These are phyloP conservation scores for Mycena metata DNA, from an alignment of 768 basidiomycete species.

Conservation along the genomic window DNA sequence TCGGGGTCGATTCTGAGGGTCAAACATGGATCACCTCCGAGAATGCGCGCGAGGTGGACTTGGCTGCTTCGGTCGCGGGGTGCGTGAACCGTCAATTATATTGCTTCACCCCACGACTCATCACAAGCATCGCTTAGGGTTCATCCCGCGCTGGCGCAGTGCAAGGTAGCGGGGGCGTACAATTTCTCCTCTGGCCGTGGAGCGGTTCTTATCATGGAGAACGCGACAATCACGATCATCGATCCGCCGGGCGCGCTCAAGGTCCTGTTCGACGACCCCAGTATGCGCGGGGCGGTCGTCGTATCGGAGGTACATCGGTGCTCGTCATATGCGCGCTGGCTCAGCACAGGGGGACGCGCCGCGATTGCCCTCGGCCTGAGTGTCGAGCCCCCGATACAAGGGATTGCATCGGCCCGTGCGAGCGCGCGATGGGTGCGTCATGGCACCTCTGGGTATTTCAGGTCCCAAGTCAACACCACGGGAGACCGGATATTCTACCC, in stretches of 20 bases:
- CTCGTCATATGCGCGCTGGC: slow-evolving; percentile 49
- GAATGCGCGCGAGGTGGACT: slow-evolving; percentile 43
- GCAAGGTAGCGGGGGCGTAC: slow-evolving; percentile 45
- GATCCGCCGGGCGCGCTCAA: slow-evolving; percentile 50
- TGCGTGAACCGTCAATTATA: neutral
- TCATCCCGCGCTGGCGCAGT: slow-evolving; percentile 40
- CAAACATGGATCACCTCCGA: slow-evolving; percentile 47
- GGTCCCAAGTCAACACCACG: slow-evolving; percentile 39
- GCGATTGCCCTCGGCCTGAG: slow-evolving; percentile 45
- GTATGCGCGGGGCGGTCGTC: slow-evolving; percentile 43
- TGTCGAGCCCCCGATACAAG: slow-evolving; percentile 38
- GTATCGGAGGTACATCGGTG: slow-evolving; percentile 51
- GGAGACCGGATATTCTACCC: slow-evolving; percentile 39
- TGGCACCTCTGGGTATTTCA: slow-evolving; percentile 44
- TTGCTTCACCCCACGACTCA: neutral
- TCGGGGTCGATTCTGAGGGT: slow-evolving; percentile 44
- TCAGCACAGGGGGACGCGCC: slow-evolving; percentile 35
- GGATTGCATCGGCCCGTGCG: slow-evolving; percentile 33
- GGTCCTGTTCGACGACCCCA: slow-evolving; percentile 43
- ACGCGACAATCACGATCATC: slow-evolving; percentile 44
- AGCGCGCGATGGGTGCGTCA: slow-evolving; percentile 45
- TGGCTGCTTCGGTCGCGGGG: slow-evolving; percentile 12
- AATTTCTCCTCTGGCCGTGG: slow-evolving; percentile 45
- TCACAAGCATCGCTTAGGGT: neutral
- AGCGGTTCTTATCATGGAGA: slow-evolving; percentile 49